Conservation (phyloP, 2,329 filamentous ascomycete species). For the Cytospora chrysosperma region DNA sequence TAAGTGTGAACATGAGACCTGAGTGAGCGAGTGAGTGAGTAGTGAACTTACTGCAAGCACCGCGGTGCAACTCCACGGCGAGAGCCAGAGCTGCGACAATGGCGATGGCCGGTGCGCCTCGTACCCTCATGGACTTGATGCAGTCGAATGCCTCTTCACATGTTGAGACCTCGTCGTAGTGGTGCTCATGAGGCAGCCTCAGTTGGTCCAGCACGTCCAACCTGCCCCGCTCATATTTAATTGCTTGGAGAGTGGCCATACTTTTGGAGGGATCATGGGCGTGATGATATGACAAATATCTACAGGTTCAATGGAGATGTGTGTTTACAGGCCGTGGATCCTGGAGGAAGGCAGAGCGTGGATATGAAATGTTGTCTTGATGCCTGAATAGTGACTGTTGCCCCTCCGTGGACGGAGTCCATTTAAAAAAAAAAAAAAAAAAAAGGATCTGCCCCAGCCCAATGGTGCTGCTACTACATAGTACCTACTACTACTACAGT, state of each 20-base stretch:
- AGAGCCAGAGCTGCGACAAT: constrained; percentile 93
- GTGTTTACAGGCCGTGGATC: background rate
- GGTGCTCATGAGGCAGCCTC: constrained; percentile 75
- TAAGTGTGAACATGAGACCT: background rate
- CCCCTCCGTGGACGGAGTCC: background rate
- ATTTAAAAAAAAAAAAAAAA: too few species aligned
- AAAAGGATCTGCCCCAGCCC: background rate
- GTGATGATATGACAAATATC: too few species aligned
- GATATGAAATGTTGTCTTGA: background rate
- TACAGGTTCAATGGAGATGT: too few species aligned
- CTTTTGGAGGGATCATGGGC: background rate
- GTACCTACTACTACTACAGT: too few species aligned
- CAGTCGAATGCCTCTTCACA: constrained; percentile 77
- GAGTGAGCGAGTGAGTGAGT: background rate
- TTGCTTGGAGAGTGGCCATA: constrained; percentile 69
- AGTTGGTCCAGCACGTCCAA: constrained; percentile 81
- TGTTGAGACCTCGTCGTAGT: constrained; percentile 71
- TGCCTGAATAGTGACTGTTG: background rate
- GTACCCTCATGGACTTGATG: constrained; percentile 76
- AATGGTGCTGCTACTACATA: background rate
- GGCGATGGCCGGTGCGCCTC: constrained; percentile 90
- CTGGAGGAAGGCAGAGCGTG: background rate
- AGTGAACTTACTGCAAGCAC: constrained; percentile 40
- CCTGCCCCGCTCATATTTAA: constrained; percentile 70
- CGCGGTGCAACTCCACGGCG: constrained; percentile 75